These are phyloP conservation scores for Metarhizium guizhouense DNA, from an alignment of 2,329 filamentous ascomycete species.

Conservation along the genomic window DNA sequence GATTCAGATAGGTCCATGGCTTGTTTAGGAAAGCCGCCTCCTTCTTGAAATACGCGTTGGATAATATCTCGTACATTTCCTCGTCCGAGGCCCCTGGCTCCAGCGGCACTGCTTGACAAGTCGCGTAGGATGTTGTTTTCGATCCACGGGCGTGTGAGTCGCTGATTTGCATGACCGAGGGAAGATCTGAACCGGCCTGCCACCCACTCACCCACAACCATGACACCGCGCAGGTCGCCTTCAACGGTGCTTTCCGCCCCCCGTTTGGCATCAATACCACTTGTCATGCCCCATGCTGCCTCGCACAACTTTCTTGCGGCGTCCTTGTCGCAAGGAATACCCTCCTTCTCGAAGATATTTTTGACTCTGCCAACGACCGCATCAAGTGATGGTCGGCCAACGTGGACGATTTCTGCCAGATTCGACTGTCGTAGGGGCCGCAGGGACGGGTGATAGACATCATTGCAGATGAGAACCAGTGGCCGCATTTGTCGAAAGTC, in stretches of 20 bases:
- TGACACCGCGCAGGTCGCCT: constrained; percentile 69
- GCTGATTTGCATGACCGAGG: constrained; percentile 27
- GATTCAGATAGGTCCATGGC: constrained; percentile 30
- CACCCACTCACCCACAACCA: constrained; percentile 85
- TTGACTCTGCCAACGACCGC: constrained; percentile 77
- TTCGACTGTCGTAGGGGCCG: constrained; percentile 77
- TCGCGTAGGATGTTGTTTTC: constrained; percentile 63
- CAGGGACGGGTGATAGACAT: constrained; percentile 86
- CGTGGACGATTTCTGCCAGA: constrained; percentile 82
- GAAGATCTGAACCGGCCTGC: constrained; percentile 57
- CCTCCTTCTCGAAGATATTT: constrained; percentile 78
- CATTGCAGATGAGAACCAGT: constrained; percentile 91
- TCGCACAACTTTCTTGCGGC: constrained; percentile 80
- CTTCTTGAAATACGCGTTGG: constrained; percentile 68
- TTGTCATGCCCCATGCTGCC: constrained; percentile 70
- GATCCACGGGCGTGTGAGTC: constrained; percentile 67
- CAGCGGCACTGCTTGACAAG: constrained; percentile 60
- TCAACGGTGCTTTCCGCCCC: constrained; percentile 60
- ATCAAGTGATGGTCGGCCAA: constrained; percentile 80
- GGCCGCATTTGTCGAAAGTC: constrained; percentile 81
- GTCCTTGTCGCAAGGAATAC: constrained; percentile 79
- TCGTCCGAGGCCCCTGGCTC: constrained; percentile 61
- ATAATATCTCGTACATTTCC: constrained; percentile 69
- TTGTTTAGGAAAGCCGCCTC: constrained; percentile 64
- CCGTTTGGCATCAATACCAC: constrained; percentile 58